Evolutionary conservation across 306 rosid species (phyloP), one percentile per base, ranked within the genome.

Genomic region (Acacia melanoxylon): DNA sequence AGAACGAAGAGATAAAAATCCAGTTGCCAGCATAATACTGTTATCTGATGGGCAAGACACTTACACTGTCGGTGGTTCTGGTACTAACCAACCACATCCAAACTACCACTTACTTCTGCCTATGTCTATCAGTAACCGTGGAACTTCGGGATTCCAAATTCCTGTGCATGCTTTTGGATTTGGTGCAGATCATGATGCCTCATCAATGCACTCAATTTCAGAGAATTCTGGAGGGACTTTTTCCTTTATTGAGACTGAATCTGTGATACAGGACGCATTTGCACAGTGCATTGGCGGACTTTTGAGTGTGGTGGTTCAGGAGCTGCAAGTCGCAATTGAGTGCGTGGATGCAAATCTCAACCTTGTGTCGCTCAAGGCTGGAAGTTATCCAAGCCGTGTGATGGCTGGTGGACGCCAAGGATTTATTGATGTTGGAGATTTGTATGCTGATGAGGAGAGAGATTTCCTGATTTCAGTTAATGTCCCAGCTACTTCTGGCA

Each of bases 221-320:
- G 98, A 95, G 89, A 89, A 63, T 72, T 95, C 99, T 56, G 99
- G 99, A 8, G 99, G 99, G 75, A 93, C 99, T 9, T 95, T 95
- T 88, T 95, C 99, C 41, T 95, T 95, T 87, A 95, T 95, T 2
- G 99, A 95, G 89, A 92, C 94, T 9, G 99, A 95, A 82, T 91
- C 94, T 35, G 96, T 89, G 68, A 87, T 95, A 72, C 99, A 95
- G 85, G 99, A 95, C 76, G 99, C 99, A 8, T 95, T 95, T 88
- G 99, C 99, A 19, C 99, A 93, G 80, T 95, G 99, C 89, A 95
- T 95, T 25, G 99, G 99, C 10, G 99, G 99, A 74, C 97, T 95
- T 33, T 78, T 95, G 82, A 95, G 99, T 61, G 99, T 95, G 4
- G 93, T 90, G 80, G 92, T 91, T 76, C 99, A 95, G 87, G 97